Evolutionary conservation across 164 flowering plant species (phyloP), one percentile per base, ranked within the genome.

Genomic region (Vitis riparia): DNA sequence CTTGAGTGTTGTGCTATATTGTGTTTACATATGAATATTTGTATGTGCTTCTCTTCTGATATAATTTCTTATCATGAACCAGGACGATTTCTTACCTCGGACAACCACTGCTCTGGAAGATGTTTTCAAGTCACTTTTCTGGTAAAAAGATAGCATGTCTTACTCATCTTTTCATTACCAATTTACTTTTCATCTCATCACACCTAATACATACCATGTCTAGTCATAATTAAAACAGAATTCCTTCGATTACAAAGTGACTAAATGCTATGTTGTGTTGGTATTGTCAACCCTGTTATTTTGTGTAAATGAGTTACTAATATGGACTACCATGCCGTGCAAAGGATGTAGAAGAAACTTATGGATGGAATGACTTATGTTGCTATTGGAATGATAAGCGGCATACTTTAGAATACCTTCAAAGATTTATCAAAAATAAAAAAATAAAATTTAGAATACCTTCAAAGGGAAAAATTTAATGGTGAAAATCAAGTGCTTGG

Each of bases 31-130:
- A 23, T 64, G 53, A 50, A 32, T 66, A 27, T 14, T 9, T 9
- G 4, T 60, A 10, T 13, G 11, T 37, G n/a, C 27, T 51, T 37
- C 47, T 3, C 15, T 66, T 67, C 15, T 60, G 37, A 60, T 14
- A 55, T 48, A 16, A 14, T 15, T 70, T 71, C 19, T 65, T 60
- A 30, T 67, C 44, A 19, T 75, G 71, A 66, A 66, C 63, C 87
- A 87, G 93, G 93, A 89, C 79, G 91, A 89, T 82, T 89, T 89
- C 27, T 75, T 78, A 87, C 72, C 27, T 91, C 90, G 69, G 27
- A 88, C 94, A 5, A 85, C 89, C 59, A 83, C 87, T 29, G 87
- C 87, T n/a, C 77, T 86, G 73, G 27, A 89, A 77, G 81, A 83
- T 68, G 76, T 86, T 57, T 79, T 81, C 83, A 81, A 87, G 80